Evolutionary conservation across 2,329 filamentous ascomycete genomes (phyloP), one percentile per base, ranked within the genome.

Genomic region (Colletotrichum godetiae): DNA sequence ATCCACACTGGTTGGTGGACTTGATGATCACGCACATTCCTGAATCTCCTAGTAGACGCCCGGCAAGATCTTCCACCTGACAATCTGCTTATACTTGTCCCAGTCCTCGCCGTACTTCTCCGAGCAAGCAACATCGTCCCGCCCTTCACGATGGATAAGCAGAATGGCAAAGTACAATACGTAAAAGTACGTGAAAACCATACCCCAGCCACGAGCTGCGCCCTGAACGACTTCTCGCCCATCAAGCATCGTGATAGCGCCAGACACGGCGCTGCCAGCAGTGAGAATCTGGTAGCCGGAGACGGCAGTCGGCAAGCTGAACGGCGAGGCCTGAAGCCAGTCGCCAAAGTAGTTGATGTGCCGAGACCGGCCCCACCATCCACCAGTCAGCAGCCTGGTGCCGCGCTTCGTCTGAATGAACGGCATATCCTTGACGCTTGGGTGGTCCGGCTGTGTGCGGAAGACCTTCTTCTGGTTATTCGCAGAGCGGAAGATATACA

Each of bases 181-280:
- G 83, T 95, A 97, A 81, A 96, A 96, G 84, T 97, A 97, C 0
- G 94, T 96, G 76, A 96, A 89, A 37, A 94, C 83, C 83, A 94
- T 94, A 55, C 92, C 94, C 88, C 92, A 95, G 13, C 93, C 94
- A 76, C 88, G 89, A 33, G 92, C 90, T 31, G 91, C 90, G 27
- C 90, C 92, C 55, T 90, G 90, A 7, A 93, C 86, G 1, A 93
- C 86, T 75, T 90, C 88, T 7, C 87, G 86, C 8, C 87, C 86
- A 63, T 88, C 87, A 6, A 83, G 77, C 77, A 87, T 85, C 61
- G 86, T 86, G 72, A 88, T 83, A 1, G 88, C 61, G 2, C 69
- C 74, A 56, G 82, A 78, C 3, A 80, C 78, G 8, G 78, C 67
- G 8, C 78, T 74, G 4, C 78, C 79, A 15, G 76, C 76, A 3